Base-by-base conservation (phyloP, 2,329 filamentous ascomycete genomes). In the Chrysosporium queenslandicum region DNA sequence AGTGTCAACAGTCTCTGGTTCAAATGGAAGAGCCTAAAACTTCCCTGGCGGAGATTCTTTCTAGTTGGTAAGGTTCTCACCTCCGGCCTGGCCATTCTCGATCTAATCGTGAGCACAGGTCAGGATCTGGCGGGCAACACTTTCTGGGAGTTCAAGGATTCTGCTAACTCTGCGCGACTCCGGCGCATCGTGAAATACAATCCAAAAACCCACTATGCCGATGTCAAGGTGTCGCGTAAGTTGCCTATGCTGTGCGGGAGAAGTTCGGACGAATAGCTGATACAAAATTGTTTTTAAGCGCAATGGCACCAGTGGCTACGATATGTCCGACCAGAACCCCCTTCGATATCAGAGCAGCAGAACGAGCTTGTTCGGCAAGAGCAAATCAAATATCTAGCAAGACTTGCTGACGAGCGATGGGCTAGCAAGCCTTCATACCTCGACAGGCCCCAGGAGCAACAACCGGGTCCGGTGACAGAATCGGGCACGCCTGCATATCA, bases 301-400 rank as follows among this genome's bases (percentile, higher is more conserved):
- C 77, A 80, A 74, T 84, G 81, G 81, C 78, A 81, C 61, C 81
- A 83, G 68, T 84, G 81, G 81, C 76, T 84, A 23, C 78, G 81
- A 60, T 74, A 82, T 58, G 79, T 80, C 8, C 78, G 81, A 41
- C 60, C 68, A 48, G 69, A 77, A 14, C 69, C 81, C 2, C 81
- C 81, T 0, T 72, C 74, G 1, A 63, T 83, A 46, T 62, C 74
- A 58, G 81, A 84, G 65, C 81, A 83, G 60, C 73, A 74, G 55
- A 68, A 73, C 43, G 80, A 84, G 54, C 57, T 81, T 42, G 58
- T 73, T 30, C 72, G 81, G 25, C 79, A 80, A 62, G 66, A 69
- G n/a, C 73, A 73, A 53, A 76, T 83, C 60, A 82, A 81, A 62
- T 61, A 77, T 47, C 73, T 83, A 20, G 81, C 80, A 2, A 74